Base-by-base conservation (phyloP, 805 yeast species). In the Candida alai region DNA sequence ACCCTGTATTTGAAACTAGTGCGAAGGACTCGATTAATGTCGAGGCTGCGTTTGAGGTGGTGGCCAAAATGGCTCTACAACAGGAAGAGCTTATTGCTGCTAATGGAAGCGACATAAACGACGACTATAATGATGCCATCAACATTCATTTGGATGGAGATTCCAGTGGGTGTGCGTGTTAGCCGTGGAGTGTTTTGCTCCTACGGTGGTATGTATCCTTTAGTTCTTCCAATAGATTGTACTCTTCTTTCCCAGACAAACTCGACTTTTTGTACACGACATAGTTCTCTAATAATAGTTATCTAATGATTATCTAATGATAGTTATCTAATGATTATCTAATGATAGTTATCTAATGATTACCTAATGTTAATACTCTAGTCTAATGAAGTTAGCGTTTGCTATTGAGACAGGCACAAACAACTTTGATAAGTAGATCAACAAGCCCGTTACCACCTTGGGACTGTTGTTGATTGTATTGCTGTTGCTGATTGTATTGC, bases 11-110 rank as follows among this genome's bases (percentile, higher is more conserved):
- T 54, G 96, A 90, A 60, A 90, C 98, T n/a, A 80, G 93, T 69
- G 98, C 98, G 13, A 93, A 90, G 65, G 96, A 88, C 58, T 88
- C 93, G 11, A 85, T 89, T 32, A 94, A 94, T 48, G 96, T 90
- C 22, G 96, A 89, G 53, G 80, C 84, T 50, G 97, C 97, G 3
- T 90, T 90, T 54, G 97, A 93, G 58, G 95, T 89, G 27, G 85
- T 90, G 49, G 96, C 96, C 20, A 76, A 96, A 51, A 87, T 86
- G 65, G 98, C 97, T 0, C 68, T 90, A 51, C 96, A 88, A 58
- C 97, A 90, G 62, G 96, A 88, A 57, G 95, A 85, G 52, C 82
- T 84, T 35, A 85, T 85, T 50, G 96, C 87, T 39, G 88, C 83
- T 51, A 81, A 80, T 47, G 59, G 64, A n/a, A 57, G 61, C 37